Evolutionary conservation across 306 rosid genomes (phyloP).

Genomic region (Psophocarpus tetragonolobus): DNA sequence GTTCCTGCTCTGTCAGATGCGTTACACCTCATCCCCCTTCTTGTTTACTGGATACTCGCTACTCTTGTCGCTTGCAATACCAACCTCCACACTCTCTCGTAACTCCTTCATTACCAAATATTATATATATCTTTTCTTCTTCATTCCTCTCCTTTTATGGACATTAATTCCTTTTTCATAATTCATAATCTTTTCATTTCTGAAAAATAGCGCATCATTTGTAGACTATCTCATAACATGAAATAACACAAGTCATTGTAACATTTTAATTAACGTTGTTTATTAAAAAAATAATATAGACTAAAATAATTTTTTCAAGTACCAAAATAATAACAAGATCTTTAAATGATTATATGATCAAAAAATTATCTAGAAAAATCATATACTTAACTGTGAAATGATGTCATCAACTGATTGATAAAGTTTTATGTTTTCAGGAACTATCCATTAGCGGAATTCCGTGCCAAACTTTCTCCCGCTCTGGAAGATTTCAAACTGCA

Average conservation of each 20-base stretch:
- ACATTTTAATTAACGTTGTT: too few species aligned
- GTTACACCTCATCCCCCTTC: constrained; percentile 1
- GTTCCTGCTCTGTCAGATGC: constrained; percentile 13
- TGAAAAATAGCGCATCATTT: too few species aligned
- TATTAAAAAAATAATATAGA: too few species aligned
- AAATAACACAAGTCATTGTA: too few species aligned
- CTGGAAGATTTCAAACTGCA: neutral
- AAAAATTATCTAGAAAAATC: neutral
- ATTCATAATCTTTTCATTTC: too few species aligned
- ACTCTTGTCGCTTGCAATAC: neutral
- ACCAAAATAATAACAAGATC: too few species aligned
- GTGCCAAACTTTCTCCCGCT: constrained; percentile 5
- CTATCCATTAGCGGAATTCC: neutral
- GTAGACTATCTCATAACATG: too few species aligned
- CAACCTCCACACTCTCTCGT: neutral
- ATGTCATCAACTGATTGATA: neutral
- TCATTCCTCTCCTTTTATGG: too few species aligned
- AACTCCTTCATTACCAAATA: neutral
- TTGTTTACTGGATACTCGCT: constrained; percentile 34
- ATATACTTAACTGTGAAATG: neutral
- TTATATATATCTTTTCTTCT: too few species aligned
- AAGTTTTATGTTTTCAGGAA: constrained; percentile 2
- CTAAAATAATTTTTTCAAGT: too few species aligned
- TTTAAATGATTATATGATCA: too few species aligned
- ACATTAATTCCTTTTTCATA: too few species aligned